Evolutionary conservation across 2,329 filamentous ascomycete genomes (phyloP), one percentile per base, ranked within the genome.

Genomic region (Magnaporthiopsis rhizophila): DNA sequence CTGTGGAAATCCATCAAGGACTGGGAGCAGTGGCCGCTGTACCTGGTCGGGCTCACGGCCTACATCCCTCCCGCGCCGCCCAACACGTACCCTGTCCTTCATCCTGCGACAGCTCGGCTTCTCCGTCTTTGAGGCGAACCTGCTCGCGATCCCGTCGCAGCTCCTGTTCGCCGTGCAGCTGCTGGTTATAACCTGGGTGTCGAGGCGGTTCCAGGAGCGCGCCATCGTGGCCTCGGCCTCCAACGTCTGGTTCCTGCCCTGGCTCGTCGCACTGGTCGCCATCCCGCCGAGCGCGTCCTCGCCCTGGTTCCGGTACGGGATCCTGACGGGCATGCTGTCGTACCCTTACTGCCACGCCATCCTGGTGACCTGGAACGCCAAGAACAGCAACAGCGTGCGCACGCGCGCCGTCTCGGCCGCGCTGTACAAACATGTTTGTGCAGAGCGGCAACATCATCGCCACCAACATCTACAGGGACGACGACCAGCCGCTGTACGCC

Each of bases 281-380:
- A 73, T 24, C 79, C 75, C 63, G 81, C 80, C 77, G 76, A 78
- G 0, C 77, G 77, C 2, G 28, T 30, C 28, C 67, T 75, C 0
- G 60, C 69, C 74, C 3, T 86, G 83, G 83, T 75, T 77, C 0
- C 82, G 81, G 0, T 86, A 81, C 65, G 79, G 77, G 0, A 69
- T 85, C 0, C 75, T 82, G 8, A 82, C 78, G 0, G 73, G 80
- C 0, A 70, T 86, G 0, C 72, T 83, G 0, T 80, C 80, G 0
- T 84, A 85, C 64, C 84, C 84, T 0, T 86, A 86, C 69, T 81
- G 76, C 66, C 80, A 88, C 69, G 83, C 86, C 0, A 83, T 88
- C 36, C 74, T 86, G 2, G 85, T 86, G 0, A 85, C 81, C 0
- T 84, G 83, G 77, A 82, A 79, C 1, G 84, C 82, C 3, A 79